Base-by-base conservation (phyloP, 2,329 filamentous ascomycete species). In the Herpotrichia juniperi region DNA sequence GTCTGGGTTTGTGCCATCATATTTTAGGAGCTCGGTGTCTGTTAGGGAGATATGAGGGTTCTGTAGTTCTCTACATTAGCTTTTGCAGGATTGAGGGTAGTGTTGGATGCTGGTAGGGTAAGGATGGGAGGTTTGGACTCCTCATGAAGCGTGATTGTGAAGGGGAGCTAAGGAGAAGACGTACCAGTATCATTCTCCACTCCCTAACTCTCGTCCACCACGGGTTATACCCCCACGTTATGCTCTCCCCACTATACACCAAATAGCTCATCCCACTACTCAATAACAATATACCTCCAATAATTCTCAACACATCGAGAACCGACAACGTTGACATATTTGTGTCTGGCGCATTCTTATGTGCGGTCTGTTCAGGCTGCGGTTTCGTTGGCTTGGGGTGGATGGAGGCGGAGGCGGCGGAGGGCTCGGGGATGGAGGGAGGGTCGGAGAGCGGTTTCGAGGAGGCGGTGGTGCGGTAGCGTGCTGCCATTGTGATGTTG, bases 251-350 rank as follows among this genome's bases (percentile, higher is more conserved):
- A 56, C 82, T 80, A 39, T 88, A 91, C 61, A 90, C 80, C 58
- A 93, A 84, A 74, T 93, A 93, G 75, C 89, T 92, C 48, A 93
- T 78, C 16, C 83, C 86, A 64, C 81, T 84, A 21, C 85, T 89
- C 42, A 87, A 83, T 37, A 90, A 61, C 28, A 88, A 59, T 12
- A 93, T 73, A 48, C 90, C 90, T 26, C 81, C 81, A 40, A 92
- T 65, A 25, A 93, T 81, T 26, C 90, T 87, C 53, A 91, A 74
- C 47, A 89, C 72, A 70, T 93, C 90, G 28, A 91, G 63, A 34
- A 73, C 46, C 1, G 68, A 70, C 28, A 72, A 35, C 2, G 26
- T 37, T 4, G 42, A 42, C 19, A 19, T 19, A 14, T 40, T 40
- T n/a, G 37, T 40, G 37, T 22, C 21, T 2, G 37, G 37, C 21